Evolutionary conservation across 2,329 filamentous ascomycete genomes (phyloP).

Genomic region (Rhexocercosporidium sp.): DNA sequence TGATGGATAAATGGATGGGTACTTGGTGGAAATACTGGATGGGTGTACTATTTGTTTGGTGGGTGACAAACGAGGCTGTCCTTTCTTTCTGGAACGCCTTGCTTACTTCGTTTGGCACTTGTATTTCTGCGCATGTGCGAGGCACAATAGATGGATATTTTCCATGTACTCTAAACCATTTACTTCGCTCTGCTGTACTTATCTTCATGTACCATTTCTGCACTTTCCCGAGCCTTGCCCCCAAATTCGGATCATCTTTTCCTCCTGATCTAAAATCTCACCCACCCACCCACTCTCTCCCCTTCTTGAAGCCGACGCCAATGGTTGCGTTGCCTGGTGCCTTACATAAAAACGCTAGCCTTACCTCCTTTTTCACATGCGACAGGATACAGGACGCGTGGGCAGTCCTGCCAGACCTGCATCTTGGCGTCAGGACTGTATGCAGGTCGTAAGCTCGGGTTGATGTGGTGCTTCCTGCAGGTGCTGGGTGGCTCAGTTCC

Average conservation of each 20-base stretch:
- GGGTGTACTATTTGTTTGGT: not conserved
- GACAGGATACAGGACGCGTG: too few species aligned
- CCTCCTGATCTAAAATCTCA: not conserved
- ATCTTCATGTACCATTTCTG: not conserved
- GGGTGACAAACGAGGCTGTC: not conserved
- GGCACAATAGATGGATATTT: not conserved
- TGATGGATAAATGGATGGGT: not conserved
- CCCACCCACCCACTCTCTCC: too few species aligned
- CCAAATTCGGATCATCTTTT: not conserved
- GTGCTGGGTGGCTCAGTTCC: too few species aligned
- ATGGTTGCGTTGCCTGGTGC: not conserved
- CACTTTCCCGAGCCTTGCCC: not conserved
- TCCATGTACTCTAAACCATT: not conserved
- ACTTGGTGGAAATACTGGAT: not conserved
- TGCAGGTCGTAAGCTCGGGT: too few species aligned
- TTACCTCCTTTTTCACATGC: not conserved
- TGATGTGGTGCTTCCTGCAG: too few species aligned
- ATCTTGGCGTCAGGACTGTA: too few species aligned
- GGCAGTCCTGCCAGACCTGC: too few species aligned
- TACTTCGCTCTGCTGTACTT: not conserved
- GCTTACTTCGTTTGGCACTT: not conserved
- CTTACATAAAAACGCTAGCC: not conserved
- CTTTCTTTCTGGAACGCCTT: not conserved
- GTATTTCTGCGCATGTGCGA: not conserved
- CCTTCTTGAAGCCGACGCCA: too few species aligned